A percentile compares a stretch with the other conserved stretches of the same genome.
These are phyloP conservation scores for Calonectria pseudoreteaudii DNA, from an alignment of 2,329 filamentous ascomycete species.

Conservation along the genomic window DNA sequence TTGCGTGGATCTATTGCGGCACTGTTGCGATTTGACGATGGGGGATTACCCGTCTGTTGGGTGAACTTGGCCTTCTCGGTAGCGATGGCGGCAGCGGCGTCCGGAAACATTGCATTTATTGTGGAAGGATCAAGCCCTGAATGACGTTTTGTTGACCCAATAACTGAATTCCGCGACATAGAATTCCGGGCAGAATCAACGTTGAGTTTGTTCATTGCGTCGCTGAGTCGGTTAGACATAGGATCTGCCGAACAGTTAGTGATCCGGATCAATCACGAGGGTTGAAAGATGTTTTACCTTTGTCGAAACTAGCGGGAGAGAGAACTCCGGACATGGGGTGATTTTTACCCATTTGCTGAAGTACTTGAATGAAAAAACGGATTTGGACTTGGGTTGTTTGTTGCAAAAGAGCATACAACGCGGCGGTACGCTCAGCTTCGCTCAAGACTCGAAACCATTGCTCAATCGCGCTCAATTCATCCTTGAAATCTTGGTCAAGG, in stretches of 20 bases:
- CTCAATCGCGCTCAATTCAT: slow-evolving; percentile 97
- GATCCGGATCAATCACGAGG: neutral
- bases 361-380: slow-evolving; percentile 97
- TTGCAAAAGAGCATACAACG: slow-evolving; percentile 93
- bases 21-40: slow-evolving; percentile 94
- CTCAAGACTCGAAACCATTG: slow-evolving; percentile 99
- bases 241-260: slow-evolving; percentile 72
- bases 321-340: slow-evolving; percentile 97
- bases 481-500: slow-evolving; percentile 99
- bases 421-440: slow-evolving; percentile 95
- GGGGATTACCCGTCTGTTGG: slow-evolving; percentile 90
- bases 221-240: slow-evolving; percentile 94
- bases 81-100: slow-evolving; percentile 97
- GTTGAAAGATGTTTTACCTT: slow-evolving; percentile 69
- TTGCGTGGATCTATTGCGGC: slow-evolving; percentile 80
- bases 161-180: slow-evolving; percentile 81
- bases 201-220: slow-evolving; percentile 95
- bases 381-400: slow-evolving; percentile 99
- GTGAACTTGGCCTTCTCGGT: slow-evolving; percentile 98
- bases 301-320: slow-evolving; percentile 96
- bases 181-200: slow-evolving; percentile 91
- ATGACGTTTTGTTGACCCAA: slow-evolving; percentile 83
- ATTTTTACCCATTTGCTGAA: slow-evolving; percentile 99
- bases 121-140: slow-evolving; percentile 93
- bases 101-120: slow-evolving; percentile 99